Conservation (phyloP, 2,329 filamentous ascomycete genomes). For the Pseudophaeomoniella oleicola region DNA sequence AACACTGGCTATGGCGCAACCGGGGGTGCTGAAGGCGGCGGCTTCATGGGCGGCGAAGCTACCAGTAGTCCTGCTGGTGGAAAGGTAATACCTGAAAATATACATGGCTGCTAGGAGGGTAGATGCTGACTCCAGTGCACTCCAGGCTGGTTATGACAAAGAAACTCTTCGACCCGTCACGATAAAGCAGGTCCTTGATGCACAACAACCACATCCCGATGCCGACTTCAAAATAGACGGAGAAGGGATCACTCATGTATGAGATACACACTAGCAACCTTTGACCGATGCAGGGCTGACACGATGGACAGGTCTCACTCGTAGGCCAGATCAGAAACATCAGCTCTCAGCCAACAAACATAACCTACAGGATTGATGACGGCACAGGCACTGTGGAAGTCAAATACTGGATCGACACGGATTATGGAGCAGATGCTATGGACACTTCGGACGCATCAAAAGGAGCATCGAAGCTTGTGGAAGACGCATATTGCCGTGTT, state of each 20-base stretch:
- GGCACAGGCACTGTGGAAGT: conserved; percentile 82
- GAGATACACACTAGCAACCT: background rate
- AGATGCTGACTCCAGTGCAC: no score
- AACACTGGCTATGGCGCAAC: conserved; percentile 41
- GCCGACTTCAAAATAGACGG: conserved; percentile 76
- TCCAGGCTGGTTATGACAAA: conserved; percentile 43
- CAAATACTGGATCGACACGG: conserved; percentile 36
- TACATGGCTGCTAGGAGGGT: no score
- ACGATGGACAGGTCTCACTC: conserved; percentile 51
- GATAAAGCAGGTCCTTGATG: conserved; percentile 84
- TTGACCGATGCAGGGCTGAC: background rate
- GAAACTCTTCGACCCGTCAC: conserved; percentile 87
- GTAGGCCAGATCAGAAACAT: conserved; percentile 84
- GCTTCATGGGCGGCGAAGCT: conserved; percentile 40
- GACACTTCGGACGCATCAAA: conserved; percentile 26
- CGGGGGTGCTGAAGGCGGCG: conserved; percentile 41
- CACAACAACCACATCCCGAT: conserved; percentile 58
- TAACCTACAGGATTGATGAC: conserved; percentile 87
- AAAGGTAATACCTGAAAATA: conserved; percentile 21
- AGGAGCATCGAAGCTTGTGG: conserved; percentile 40
- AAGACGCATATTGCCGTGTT: conserved; percentile 71
- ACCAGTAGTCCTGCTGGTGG: conserved; percentile 31
- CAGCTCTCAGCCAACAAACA: conserved; percentile 74
- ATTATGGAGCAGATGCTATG: conserved; percentile 29
- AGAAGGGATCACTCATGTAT: conserved; percentile 47